Conservation (phyloP, 208 protist species). For the Angomonas deanei region DNA sequence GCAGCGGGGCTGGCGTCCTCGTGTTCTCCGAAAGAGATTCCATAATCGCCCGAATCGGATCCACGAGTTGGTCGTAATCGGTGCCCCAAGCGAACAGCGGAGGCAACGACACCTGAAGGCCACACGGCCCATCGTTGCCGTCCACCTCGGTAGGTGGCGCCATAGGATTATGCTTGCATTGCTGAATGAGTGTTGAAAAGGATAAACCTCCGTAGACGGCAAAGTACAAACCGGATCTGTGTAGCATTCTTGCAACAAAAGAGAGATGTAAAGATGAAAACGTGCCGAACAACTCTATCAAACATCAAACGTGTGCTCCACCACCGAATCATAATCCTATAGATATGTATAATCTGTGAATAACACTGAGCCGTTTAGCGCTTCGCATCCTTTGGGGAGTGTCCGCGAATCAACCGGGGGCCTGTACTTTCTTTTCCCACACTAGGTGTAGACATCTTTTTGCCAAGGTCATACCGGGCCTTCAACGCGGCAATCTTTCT, state of each 20-base stretch:
- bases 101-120: constrained; percentile 38
- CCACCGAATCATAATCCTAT: too few species aligned
- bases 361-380: not conserved
- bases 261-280: too few species aligned
- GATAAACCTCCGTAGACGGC: too few species aligned
- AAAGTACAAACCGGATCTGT: too few species aligned
- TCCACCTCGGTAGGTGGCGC: not conserved
- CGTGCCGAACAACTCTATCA: too few species aligned
- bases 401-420: constrained; percentile 52
- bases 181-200: not conserved
- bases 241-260: too few species aligned
- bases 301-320: too few species aligned
- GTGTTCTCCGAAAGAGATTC: not conserved
- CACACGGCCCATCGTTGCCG: not conserved
- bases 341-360: constrained; percentile 10
- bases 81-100: constrained; percentile 33
- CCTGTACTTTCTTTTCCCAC: not conserved
- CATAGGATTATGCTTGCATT: not conserved
- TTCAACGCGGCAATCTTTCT: constrained; percentile 68
- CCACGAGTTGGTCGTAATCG: not conserved
- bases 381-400: constrained; percentile 36
- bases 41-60: constrained; percentile 8
- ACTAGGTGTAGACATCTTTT: constrained; percentile 29
- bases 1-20: constrained; percentile 11
- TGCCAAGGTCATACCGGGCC: constrained; percentile 56